These are phyloP conservation scores for Phytophthora palmivora DNA, from an alignment of 352 stramenopile genomes.

Conservation along the genomic window DNA sequence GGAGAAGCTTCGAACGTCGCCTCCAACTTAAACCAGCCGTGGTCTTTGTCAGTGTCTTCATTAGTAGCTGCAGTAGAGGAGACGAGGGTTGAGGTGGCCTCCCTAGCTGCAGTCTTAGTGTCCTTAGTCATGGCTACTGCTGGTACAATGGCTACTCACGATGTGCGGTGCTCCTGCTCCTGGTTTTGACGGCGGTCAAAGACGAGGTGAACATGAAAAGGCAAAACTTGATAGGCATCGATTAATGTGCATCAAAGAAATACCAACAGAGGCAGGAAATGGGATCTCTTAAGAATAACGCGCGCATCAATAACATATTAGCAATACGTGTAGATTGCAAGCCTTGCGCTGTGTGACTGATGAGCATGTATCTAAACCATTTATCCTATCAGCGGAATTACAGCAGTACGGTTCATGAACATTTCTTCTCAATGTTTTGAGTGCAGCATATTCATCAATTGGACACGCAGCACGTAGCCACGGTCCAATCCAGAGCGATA, in stretches of 20 bases:
- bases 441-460: too few species aligned
- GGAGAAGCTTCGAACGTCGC: slow-evolving; percentile 43
- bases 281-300: too few species aligned
- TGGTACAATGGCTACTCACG: neutral
- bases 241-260: too few species aligned
- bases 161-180: slow-evolving; percentile 25
- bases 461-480: too few species aligned
- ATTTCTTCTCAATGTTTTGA: too few species aligned
- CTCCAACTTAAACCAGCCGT: slow-evolving; percentile 43
- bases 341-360: too few species aligned
- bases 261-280: too few species aligned
- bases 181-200: slow-evolving; percentile 15
- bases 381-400: too few species aligned
- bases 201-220: slow-evolving; percentile 5
- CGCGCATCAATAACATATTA: neutral
- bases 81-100: slow-evolving; percentile 5
- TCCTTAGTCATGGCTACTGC: too few species aligned
- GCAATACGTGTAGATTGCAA: neutral
- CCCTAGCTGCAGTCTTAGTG: slow-evolving; percentile 4
- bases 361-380: too few species aligned
- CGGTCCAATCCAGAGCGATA: too few species aligned
- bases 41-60: slow-evolving; percentile 12
- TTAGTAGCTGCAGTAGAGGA: slow-evolving; percentile 4
- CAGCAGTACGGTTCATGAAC: too few species aligned
- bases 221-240: slow-evolving; percentile 7